Percentiles rank a stretch among this genome's conserved stretches.
Evolutionary conservation across 345 rosid species (phyloP).

Genomic region (Syzygium oleosum): DNA sequence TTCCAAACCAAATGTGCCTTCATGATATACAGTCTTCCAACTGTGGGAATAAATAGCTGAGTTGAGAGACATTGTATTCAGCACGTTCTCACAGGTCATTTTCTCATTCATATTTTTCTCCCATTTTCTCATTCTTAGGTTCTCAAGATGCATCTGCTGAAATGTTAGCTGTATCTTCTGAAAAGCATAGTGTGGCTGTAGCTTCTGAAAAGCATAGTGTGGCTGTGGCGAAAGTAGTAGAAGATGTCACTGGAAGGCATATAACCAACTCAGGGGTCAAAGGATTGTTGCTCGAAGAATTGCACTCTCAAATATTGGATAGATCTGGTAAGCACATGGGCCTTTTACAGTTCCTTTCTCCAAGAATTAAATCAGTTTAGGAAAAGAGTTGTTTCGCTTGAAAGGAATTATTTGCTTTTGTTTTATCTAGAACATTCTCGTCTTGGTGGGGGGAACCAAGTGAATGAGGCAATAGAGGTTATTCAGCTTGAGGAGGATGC

Average conservation of each 20-base stretch:
- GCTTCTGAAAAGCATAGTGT: neutral
- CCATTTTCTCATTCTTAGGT: neutral
- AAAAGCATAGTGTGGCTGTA: neutral
- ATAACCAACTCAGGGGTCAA: neutral
- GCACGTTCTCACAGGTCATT: neutral
- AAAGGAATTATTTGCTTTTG: neutral
- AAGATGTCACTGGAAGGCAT: neutral
- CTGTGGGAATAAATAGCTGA: neutral
- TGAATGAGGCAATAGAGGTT: neutral
- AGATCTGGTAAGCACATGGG: neutral
- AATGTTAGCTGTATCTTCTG: neutral
- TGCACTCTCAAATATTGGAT: neutral
- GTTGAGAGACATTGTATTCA: neutral
- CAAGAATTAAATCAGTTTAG: neutral
- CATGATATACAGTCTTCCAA: neutral
- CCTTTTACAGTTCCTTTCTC: neutral
- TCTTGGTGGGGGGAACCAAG: neutral
- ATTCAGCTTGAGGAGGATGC: neutral
- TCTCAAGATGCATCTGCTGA: neutral
- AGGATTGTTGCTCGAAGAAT: neutral
- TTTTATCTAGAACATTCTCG: neutral
- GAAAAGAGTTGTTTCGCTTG: neutral
- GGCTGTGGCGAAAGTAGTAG: neutral
- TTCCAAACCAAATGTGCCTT: neutral
- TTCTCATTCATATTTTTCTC: neutral